These are phyloP conservation scores for Cyberlindnera sargentensis DNA, from an alignment of 805 yeast genomes.

Conservation along the genomic window DNA sequence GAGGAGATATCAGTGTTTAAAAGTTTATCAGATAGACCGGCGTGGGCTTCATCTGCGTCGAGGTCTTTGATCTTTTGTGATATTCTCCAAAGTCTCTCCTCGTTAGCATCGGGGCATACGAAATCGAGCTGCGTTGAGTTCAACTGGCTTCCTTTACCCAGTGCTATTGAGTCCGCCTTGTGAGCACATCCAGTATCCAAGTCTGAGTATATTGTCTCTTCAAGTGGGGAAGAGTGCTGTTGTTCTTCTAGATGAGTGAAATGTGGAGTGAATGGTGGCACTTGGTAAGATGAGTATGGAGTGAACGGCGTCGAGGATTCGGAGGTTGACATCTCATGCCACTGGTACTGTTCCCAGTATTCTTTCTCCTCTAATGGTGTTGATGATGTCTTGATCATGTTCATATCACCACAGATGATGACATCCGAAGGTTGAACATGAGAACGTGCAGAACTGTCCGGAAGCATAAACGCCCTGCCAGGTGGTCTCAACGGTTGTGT, in stretches of 20 bases:
- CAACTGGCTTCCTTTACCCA: too few relatives aligned
- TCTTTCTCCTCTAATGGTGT: slow-evolving; percentile 1
- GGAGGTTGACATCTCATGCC: neutral
- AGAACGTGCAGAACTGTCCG: too few relatives aligned
- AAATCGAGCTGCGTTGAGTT: too few relatives aligned
- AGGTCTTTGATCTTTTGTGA: neutral
- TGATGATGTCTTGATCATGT: neutral
- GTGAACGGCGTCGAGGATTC: neutral
- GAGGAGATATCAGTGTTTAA: too few relatives aligned
- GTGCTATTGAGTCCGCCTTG: too few relatives aligned
- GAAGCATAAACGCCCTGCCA: too few relatives aligned
- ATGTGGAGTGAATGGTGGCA: neutral
- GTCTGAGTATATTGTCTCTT: neutral
- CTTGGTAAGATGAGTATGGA: neutral
- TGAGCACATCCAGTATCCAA: neutral
- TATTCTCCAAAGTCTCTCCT: neutral
- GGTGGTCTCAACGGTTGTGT: too few relatives aligned
- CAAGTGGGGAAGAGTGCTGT: neutral
- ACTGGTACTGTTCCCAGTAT: neutral
- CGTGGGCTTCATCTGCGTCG: neutral
- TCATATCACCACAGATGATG: neutral
- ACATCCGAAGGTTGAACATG: slow-evolving; percentile 1
- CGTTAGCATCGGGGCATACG: neutral
- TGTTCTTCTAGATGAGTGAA: neutral
- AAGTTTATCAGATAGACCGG: neutral